These are phyloP conservation scores for Colletotrichum sp. DNA, from an alignment of 2,329 filamentous ascomycete species.

Conservation along the genomic window DNA sequence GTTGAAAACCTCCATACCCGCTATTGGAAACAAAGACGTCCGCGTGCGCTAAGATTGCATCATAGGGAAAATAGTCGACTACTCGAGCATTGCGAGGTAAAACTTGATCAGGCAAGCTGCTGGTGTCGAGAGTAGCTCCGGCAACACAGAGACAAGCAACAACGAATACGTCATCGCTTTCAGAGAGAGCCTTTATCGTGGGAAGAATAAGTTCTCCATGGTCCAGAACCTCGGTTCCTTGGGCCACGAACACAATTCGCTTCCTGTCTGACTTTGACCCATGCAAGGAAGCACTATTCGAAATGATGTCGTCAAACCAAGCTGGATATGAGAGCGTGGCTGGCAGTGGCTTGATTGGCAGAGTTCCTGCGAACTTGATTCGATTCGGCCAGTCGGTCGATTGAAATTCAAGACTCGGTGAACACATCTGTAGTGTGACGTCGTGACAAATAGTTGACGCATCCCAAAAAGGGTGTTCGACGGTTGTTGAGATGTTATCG, in stretches of 20 bases:
- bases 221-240: conserved; percentile 48
- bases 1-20: conserved; percentile 52
- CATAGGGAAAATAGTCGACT: conserved; percentile 53
- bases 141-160: conserved; percentile 23
- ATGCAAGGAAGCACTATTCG: neutral
- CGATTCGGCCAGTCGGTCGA: conserved; percentile 37
- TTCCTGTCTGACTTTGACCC: conserved; percentile 25
- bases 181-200: conserved; percentile 43
- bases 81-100: conserved; percentile 47
- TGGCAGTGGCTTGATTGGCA: conserved; percentile 36
- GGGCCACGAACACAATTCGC: conserved; percentile 49
- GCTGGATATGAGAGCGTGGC: conserved; percentile 35
- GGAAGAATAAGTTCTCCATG: conserved; percentile 48
- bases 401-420: conserved; percentile 41
- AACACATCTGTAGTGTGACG: conserved; percentile 35
- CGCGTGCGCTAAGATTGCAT: conserved; percentile 46
- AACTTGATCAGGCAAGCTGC: conserved; percentile 23
- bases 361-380: conserved; percentile 48
- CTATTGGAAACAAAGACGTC: conserved; percentile 53
- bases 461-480: conserved; percentile 5
- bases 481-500: neutral
- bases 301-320: conserved; percentile 50
- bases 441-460: conserved; percentile 28
- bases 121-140: neutral
- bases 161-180: conserved; percentile 38